Evolutionary conservation across 1,284 basidiomycete species (phyloP).

Genomic region (Fomitopsis pinicola): DNA sequence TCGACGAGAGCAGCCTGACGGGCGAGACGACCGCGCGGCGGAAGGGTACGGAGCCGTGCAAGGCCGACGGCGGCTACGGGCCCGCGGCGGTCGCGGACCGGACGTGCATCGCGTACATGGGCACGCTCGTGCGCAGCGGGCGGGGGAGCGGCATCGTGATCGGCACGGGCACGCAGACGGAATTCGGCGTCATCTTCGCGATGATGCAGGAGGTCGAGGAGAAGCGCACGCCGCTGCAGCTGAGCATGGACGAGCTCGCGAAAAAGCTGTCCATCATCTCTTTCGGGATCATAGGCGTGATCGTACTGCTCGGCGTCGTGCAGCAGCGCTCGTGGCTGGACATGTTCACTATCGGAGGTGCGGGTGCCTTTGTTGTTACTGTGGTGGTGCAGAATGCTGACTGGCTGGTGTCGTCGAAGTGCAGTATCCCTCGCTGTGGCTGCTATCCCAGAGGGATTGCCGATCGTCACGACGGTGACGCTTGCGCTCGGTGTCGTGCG

Average conservation of each 20-base stretch:
- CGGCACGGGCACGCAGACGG: constrained; percentile 85
- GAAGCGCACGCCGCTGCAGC: constrained; percentile 88
- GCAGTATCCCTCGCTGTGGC: constrained; percentile 94
- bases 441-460: constrained; percentile 95
- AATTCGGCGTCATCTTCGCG: constrained; percentile 94
- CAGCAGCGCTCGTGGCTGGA: constrained; percentile 92
- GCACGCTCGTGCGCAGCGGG: constrained; percentile 91
- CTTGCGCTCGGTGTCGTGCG: constrained; percentile 90
- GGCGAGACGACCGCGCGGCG: constrained; percentile 85
- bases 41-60: constrained; percentile 63
- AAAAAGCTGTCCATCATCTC: constrained; percentile 88
- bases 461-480: constrained; percentile 97
- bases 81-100: constrained; percentile 81
- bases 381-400: constrained; percentile 9
- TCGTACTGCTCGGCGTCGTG: constrained; percentile 86
- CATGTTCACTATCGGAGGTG: constrained; percentile 98
- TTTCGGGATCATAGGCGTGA: constrained; percentile 90
- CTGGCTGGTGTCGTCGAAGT: constrained; percentile 18
- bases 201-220: constrained; percentile 99
- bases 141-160: constrained; percentile 87
- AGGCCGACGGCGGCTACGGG: constrained; percentile 27
- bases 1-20: constrained; percentile 94
- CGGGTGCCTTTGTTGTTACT: constrained; percentile 8
- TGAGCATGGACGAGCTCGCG: constrained; percentile 96
- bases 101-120: constrained; percentile 93